A percentile compares a stretch with the other conserved stretches of the same genome.
These are phyloP conservation scores for Mycena epipterygia DNA, from an alignment of 768 basidiomycete genomes.

Conservation along the genomic window DNA sequence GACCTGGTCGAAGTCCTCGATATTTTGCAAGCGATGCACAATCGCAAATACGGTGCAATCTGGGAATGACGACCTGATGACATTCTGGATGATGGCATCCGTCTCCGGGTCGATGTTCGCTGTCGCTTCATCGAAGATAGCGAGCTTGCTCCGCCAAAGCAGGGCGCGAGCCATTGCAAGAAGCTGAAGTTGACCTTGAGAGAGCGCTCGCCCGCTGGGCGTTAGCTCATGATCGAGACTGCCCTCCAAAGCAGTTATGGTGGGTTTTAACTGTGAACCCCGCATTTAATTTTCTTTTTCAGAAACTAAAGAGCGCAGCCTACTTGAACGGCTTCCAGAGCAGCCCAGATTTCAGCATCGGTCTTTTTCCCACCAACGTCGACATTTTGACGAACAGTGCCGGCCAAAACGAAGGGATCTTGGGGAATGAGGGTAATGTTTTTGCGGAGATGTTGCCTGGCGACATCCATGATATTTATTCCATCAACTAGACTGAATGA, in stretches of 20 bases:
- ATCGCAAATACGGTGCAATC: conserved; percentile 68
- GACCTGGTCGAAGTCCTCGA: conserved; percentile 60
- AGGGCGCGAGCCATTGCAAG: conserved; percentile 69
- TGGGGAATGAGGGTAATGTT: conserved; percentile 41
- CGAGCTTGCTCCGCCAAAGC: conserved; percentile 65
- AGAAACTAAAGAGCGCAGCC: neutral
- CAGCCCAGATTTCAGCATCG: conserved; percentile 31
- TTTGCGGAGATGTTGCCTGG: conserved; percentile 57
- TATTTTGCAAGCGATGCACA: conserved; percentile 67
- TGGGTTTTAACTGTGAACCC: conserved; percentile 18
- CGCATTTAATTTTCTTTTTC: neutral
- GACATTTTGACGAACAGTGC: conserved; percentile 61
- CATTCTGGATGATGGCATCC: conserved; percentile 66
- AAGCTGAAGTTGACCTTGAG: conserved; percentile 54
- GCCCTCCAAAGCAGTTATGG: conserved; percentile 21
- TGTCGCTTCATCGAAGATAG: conserved; percentile 65
- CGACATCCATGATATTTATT: conserved; percentile 64
- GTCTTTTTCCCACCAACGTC: conserved; percentile 34
- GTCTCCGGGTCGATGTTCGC: conserved; percentile 60
- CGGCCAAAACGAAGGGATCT: conserved; percentile 60
- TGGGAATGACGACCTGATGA: conserved; percentile 55
- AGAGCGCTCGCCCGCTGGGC: conserved; percentile 13
- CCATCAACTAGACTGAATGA: conserved; percentile 43
- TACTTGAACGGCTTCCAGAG: conserved; percentile 29
- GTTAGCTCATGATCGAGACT: conserved; percentile 25